Evolutionary conservation across 2,329 filamentous ascomycete genomes (phyloP).

Genomic region (Aureobasidium namibiae): DNA sequence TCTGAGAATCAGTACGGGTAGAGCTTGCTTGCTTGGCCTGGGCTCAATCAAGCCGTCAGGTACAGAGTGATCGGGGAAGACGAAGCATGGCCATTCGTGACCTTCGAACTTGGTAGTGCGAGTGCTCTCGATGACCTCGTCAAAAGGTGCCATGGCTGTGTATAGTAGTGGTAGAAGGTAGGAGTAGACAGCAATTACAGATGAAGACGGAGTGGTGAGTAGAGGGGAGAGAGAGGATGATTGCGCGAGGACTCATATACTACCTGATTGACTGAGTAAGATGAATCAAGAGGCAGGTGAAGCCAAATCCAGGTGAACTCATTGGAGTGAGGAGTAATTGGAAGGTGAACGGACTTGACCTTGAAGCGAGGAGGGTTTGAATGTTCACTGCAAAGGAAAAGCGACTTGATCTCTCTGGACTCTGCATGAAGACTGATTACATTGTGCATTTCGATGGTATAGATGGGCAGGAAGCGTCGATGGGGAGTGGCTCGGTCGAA

Average conservation of each 20-base stretch:
- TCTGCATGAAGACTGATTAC: background rate
- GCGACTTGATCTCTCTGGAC: background rate
- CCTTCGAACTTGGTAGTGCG: background rate
- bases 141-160: too few relatives aligned
- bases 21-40: background rate
- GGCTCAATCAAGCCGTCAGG: background rate
- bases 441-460: background rate
- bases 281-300: background rate
- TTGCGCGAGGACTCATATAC: background rate
- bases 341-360: background rate
- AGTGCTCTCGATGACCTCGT: background rate
- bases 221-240: background rate
- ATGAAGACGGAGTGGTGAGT: background rate
- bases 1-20: background rate
- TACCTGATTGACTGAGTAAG: background rate
- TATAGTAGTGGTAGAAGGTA: background rate
- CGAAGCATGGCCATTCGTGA: background rate
- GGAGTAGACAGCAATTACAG: background rate
- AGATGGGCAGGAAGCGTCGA: background rate
- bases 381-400: background rate
- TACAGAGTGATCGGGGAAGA: slow-evolving; percentile 2
- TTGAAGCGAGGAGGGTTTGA: background rate
- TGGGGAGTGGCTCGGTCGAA: background rate
- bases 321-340: background rate
- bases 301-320: background rate